phyloP scores from a whole-genome alignment of 2,329 filamentous ascomycete genomes.

The Coniochaeta pulveracea region DNA sequence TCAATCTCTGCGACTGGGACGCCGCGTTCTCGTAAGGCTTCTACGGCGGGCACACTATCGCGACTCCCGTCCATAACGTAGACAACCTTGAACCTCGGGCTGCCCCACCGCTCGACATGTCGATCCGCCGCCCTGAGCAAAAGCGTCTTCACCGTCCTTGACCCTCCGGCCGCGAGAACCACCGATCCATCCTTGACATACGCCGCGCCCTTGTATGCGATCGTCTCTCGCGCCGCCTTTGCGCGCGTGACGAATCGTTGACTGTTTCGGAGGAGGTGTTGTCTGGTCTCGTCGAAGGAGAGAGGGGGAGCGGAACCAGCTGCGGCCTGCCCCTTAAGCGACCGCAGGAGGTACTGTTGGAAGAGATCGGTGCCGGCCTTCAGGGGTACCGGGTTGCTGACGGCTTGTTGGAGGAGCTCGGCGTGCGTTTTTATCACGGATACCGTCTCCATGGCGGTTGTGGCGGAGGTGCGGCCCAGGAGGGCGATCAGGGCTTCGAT shows the following conservation, averaged over 20 bases:
- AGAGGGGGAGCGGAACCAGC: constrained; percentile 19
- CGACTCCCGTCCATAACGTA: constrained; percentile 54
- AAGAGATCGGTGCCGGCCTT: constrained; percentile 93
- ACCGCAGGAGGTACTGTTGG: constrained; percentile 82
- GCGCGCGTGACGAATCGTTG: constrained; percentile 78
- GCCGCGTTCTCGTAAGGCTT: constrained; percentile 57
- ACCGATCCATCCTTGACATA: constrained; percentile 70
- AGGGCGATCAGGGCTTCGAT: constrained; percentile 61
- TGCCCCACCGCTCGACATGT: constrained; percentile 37
- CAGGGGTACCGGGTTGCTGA: constrained; percentile 82
- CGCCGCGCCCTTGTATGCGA: constrained; percentile 66
- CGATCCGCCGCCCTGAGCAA: constrained; percentile 63
- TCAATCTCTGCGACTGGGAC: constrained; percentile 77
- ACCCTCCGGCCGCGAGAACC: constrained; percentile 86
- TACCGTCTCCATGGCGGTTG: constrained; percentile 89
- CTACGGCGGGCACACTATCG: constrained; percentile 63
- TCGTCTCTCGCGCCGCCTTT: constrained; percentile 72
- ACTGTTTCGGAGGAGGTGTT: constrained; percentile 76
- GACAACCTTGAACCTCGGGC: constrained; percentile 66
- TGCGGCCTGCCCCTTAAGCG: constrained; percentile 41
- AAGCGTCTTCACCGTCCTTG: constrained; percentile 69
- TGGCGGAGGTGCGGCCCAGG: constrained; percentile 66
- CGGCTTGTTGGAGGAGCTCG: constrained; percentile 61
- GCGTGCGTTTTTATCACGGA: constrained; percentile 72
- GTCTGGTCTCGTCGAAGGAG: constrained; percentile 70